Evolutionary conservation across 495 filamentous ascomycete species (phyloP).

Genomic region (Emericellopsis terricola): DNA sequence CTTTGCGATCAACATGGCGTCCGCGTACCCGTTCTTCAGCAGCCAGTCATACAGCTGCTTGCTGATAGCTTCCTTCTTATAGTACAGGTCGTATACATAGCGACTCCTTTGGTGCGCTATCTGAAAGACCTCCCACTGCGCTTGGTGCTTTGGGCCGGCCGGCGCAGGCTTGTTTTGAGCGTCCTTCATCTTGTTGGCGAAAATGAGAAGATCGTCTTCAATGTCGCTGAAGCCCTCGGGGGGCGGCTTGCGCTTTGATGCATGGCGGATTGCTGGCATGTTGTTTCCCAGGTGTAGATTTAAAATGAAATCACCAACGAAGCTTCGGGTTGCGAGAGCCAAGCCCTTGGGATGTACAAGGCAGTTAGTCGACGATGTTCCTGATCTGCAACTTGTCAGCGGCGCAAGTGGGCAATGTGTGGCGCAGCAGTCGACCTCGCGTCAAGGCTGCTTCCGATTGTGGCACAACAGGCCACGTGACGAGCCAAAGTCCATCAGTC

Average conservation of each 20-base stretch:
- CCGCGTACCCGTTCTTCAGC: conserved; percentile 90
- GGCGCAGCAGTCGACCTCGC: not conserved
- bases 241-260: conserved; percentile 72
- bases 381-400: conserved; percentile 1
- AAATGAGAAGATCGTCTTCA: conserved; percentile 89
- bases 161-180: conserved; percentile 54
- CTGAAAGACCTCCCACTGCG: conserved; percentile 92
- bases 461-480: too few relatives aligned
- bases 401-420: conserved; percentile 1
- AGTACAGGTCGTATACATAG: conserved; percentile 97
- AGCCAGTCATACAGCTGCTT: conserved; percentile 88
- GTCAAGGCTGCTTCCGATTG: too few relatives aligned
- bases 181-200: conserved; percentile 97
- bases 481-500: too few relatives aligned
- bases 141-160: conserved; percentile 54
- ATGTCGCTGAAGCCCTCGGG: conserved; percentile 93
- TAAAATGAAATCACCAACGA: not conserved
- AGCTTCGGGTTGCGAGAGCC: not conserved
- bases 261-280: conserved; percentile 75
- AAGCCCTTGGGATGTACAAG: not conserved
- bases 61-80: conserved; percentile 88
- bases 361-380: conserved; percentile 1
- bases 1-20: conserved; percentile 89
- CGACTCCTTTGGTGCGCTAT: conserved; percentile 84
- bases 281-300: conserved; percentile 5